These are phyloP conservation scores for Metarhizium sp. DNA, from an alignment of 2,329 filamentous ascomycete species.

Conservation along the genomic window DNA sequence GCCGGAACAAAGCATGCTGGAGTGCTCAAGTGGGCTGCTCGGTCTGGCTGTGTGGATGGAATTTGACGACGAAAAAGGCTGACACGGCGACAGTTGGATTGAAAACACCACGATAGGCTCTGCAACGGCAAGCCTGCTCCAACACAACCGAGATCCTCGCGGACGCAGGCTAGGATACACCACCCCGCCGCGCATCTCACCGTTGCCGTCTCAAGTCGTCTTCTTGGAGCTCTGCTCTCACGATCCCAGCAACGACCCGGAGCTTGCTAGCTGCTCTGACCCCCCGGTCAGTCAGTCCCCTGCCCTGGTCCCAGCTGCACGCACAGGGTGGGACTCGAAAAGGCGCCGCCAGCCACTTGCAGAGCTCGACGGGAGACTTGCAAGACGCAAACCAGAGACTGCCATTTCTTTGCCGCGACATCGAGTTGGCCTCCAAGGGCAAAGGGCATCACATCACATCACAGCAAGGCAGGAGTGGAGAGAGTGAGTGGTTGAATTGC, in stretches of 20 bases:
- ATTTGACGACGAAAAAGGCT: neutral
- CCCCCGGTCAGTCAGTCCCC: no score
- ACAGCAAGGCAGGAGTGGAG: no score
- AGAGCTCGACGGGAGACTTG: neutral
- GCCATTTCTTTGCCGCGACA: neutral
- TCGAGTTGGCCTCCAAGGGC: neutral
- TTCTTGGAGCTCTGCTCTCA: neutral
- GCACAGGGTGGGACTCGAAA: neutral
- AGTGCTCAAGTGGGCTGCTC: neutral
- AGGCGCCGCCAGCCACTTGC: no score
- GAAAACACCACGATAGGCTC: neutral
- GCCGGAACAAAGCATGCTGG: neutral
- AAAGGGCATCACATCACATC: no score
- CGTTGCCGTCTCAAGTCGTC: neutral
- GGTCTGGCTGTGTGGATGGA: neutral
- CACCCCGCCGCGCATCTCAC: neutral
- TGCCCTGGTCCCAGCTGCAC: neutral
- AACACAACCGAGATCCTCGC: neutral
- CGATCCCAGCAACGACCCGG: neutral
- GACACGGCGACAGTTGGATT: neutral
- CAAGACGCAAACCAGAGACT: no score
- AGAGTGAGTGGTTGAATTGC: neutral
- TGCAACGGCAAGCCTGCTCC: neutral
- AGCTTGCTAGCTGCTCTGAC: neutral
- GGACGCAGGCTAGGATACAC: neutral